These are phyloP conservation scores for Trichoderma aggressivum DNA, from an alignment of 2,329 filamentous ascomycete species.

Conservation along the genomic window DNA sequence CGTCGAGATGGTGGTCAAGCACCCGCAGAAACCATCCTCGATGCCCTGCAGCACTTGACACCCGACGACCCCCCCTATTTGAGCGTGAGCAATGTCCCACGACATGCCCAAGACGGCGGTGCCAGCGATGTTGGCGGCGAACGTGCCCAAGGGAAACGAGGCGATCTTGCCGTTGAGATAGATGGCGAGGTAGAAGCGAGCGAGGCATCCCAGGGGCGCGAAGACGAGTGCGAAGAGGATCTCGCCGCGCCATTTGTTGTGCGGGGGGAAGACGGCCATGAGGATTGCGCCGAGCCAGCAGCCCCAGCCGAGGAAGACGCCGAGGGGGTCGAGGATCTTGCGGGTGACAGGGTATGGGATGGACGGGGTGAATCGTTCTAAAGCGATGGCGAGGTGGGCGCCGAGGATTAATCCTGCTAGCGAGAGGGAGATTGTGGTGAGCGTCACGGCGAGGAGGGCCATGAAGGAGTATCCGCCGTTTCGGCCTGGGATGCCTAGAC, in stretches of 20 bases:
- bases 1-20: constrained; percentile 63
- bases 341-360: constrained; percentile 57
- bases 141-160: constrained; percentile 81
- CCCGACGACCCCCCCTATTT: constrained; percentile 52
- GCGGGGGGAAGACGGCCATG: constrained; percentile 68
- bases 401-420: constrained; percentile 68
- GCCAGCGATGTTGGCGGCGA: constrained; percentile 74
- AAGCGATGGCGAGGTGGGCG: constrained; percentile 66
- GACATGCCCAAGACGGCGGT: constrained; percentile 71
- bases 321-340: constrained; percentile 59
- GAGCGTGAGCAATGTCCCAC: constrained; percentile 73
- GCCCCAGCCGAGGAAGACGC: constrained; percentile 64
- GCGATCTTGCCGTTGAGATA: constrained; percentile 64
- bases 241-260: constrained; percentile 71
- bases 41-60: constrained; percentile 67
- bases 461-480: constrained; percentile 79
- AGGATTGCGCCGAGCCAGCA: constrained; percentile 76
- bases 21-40: constrained; percentile 66
- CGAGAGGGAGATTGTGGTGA: constrained; percentile 68
- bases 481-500: constrained; percentile 43
- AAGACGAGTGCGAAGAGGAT: constrained; percentile 77
- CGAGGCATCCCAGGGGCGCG: constrained; percentile 73
- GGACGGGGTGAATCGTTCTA: constrained; percentile 57
- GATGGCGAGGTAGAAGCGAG: constrained; percentile 69
- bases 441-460: constrained; percentile 71